Conservation (phyloP, 1,284 basidiomycete species). For the Fomitiporia mediterranea region DNA sequence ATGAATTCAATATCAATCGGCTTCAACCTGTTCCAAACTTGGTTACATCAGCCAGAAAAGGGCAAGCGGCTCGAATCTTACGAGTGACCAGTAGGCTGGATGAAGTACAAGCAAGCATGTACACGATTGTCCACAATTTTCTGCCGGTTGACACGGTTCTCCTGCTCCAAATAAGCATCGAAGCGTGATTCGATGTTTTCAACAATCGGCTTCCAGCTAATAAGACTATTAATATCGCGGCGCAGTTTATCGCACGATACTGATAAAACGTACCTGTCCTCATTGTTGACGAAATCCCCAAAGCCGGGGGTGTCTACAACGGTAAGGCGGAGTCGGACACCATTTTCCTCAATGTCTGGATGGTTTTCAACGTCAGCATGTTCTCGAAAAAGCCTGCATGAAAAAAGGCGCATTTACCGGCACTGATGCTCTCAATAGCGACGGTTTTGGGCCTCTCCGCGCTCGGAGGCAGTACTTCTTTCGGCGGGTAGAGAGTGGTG, state of each 20-base stretch:
- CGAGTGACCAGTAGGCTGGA: slow-evolving; percentile 97
- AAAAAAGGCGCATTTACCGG: slow-evolving; percentile 54
- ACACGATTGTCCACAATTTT: slow-evolving; percentile 88
- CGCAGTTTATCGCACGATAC: slow-evolving; percentile 10
- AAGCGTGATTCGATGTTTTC: slow-evolving; percentile 97
- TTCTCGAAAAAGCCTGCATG: slow-evolving; percentile 25
- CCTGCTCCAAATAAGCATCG: slow-evolving; percentile 94
- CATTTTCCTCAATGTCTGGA: slow-evolving; percentile 95
- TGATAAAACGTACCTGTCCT: slow-evolving; percentile 67
- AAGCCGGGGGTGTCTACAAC: slow-evolving; percentile 97
- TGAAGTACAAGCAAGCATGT: slow-evolving; percentile 95
- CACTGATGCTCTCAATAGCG: slow-evolving; percentile 93
- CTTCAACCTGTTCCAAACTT: slow-evolving; percentile 61
- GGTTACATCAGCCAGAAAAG: slow-evolving; percentile 1
- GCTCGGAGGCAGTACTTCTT: slow-evolving; percentile 77
- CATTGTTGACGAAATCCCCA: slow-evolving; percentile 97
- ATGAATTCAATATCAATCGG: slow-evolving; percentile 98
- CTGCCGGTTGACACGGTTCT: slow-evolving; percentile 91
- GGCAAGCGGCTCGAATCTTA: slow-evolving; percentile 39
- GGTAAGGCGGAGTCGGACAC: slow-evolving; percentile 90
- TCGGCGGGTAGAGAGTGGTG: slow-evolving; percentile 86
- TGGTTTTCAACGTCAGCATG: slow-evolving; percentile 25
- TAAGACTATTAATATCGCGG: slow-evolving; percentile 19
- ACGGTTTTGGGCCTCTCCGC: slow-evolving; percentile 89
- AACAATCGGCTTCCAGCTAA: slow-evolving; percentile 94